Evolutionary conservation across 106 monocot genomes (phyloP).

Genomic region (Vanilla planifolia): DNA sequence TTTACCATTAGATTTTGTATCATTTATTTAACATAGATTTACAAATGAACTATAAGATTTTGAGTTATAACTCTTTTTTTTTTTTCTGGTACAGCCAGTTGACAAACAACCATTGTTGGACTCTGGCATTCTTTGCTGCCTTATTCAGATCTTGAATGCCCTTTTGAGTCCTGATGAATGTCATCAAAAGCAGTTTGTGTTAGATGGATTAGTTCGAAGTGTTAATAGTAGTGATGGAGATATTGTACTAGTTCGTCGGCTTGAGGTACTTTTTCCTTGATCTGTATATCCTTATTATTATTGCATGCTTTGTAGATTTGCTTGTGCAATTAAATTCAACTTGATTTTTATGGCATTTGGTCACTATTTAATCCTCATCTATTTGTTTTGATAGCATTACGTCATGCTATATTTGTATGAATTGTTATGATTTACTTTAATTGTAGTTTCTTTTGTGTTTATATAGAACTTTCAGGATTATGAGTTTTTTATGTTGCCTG

Average conservation of each 20-base stretch:
- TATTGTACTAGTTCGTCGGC: slow-evolving; percentile 37
- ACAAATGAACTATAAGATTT: neutral
- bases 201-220: slow-evolving; percentile 31
- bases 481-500: too few species aligned
- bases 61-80: slow-evolving; percentile 5
- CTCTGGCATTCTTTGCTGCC: slow-evolving; percentile 95
- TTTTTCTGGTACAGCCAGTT: slow-evolving; percentile 44
- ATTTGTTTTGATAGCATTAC: too few species aligned
- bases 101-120: slow-evolving; percentile 97
- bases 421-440: too few species aligned
- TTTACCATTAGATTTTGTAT: neutral
- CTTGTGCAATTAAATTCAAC: neutral
- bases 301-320: neutral
- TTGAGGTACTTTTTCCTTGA: slow-evolving; percentile 65
- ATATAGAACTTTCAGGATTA: too few species aligned
- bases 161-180: slow-evolving; percentile 57
- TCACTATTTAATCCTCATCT: too few species aligned
- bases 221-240: slow-evolving; percentile 24
- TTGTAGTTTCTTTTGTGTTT: too few species aligned
- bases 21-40: neutral
- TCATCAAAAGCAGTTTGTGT: slow-evolving; percentile 21
- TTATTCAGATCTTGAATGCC: slow-evolving; percentile 79
- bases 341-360: neutral
- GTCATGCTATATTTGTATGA: too few species aligned
- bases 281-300: slow-evolving; percentile 2